Conservation (phyloP, 2,329 filamentous ascomycete genomes). For the Aspergillus brunneoviolaceus region DNA sequence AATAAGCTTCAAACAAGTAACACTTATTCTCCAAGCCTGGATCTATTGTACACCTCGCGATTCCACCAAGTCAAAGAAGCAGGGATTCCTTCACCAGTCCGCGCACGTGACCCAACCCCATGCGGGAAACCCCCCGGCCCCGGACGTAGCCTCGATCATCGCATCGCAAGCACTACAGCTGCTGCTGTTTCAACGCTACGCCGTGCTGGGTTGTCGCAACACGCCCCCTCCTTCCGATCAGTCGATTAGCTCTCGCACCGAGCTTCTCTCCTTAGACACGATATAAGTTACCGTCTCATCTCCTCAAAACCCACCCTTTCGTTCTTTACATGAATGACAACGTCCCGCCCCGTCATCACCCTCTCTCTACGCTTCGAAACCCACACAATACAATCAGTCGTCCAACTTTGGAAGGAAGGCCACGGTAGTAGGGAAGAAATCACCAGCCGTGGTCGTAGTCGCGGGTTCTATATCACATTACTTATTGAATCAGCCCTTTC, state of each 20-base stretch:
- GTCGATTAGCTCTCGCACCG: background rate
- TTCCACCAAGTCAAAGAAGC: background rate
- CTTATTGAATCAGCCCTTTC: background rate
- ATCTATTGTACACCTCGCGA: background rate
- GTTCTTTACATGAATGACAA: background rate
- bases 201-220: background rate
- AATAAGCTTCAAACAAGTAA: background rate
- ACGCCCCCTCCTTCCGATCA: background rate
- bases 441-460: background rate
- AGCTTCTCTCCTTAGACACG: background rate
- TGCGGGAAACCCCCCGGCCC: background rate
- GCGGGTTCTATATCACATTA: background rate
- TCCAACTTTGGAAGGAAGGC: background rate
- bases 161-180: background rate
- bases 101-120: slow-evolving; percentile 15
- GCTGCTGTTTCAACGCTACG: background rate
- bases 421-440: background rate
- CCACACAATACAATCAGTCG: background rate
- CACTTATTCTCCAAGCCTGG: background rate
- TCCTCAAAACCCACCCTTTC: background rate
- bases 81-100: background rate
- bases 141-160: slow-evolving; percentile 9
- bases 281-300: too few species aligned
- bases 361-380: background rate
- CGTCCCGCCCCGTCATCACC: background rate